These are phyloP conservation scores for Rubus idaeus DNA, from an alignment of 306 rosid genomes.

Conservation along the genomic window DNA sequence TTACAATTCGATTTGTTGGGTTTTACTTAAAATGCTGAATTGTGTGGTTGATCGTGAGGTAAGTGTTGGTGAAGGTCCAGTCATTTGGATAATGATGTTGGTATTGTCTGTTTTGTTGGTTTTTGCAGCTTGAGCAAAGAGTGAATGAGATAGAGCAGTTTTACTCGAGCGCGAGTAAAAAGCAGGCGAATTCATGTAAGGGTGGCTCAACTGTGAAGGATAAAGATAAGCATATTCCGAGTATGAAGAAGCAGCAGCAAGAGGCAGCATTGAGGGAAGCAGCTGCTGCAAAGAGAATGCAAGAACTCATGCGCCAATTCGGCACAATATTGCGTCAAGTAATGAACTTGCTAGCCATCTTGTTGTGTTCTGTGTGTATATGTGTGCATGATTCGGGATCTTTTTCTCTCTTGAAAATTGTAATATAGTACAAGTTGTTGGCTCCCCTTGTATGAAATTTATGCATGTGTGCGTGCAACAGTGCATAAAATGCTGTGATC, in stretches of 20 bases:
- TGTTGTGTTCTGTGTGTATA: constrained; percentile 8
- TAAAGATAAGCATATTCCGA: constrained; percentile 64
- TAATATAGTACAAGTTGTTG: background rate
- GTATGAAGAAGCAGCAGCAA: constrained; percentile 74
- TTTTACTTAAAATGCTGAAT: background rate
- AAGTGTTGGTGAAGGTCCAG: constrained; percentile 5
- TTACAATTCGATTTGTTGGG: background rate
- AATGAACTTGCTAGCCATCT: constrained; percentile 18
- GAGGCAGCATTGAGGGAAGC: constrained; percentile 76
- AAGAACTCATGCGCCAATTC: constrained; percentile 82
- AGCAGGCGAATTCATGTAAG: constrained; percentile 48
- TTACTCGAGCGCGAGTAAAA: constrained; percentile 40
- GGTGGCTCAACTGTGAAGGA: constrained; percentile 56
- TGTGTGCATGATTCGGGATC: constrained; percentile 3
- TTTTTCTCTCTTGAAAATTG: background rate
- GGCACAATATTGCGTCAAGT: constrained; percentile 87
- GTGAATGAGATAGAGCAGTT: constrained; percentile 59
- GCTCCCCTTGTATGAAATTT: background rate
- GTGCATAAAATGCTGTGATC: background rate
- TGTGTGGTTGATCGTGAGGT: background rate
- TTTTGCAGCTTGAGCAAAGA: constrained; percentile 67
- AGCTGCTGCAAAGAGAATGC: constrained; percentile 87
- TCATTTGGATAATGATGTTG: constrained; percentile 5
- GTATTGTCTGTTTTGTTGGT: constrained; percentile 15
- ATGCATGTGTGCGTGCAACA: background rate